Conservation (phyloP, 208 protist genomes). For the Trichomonas tenax region DNA sequence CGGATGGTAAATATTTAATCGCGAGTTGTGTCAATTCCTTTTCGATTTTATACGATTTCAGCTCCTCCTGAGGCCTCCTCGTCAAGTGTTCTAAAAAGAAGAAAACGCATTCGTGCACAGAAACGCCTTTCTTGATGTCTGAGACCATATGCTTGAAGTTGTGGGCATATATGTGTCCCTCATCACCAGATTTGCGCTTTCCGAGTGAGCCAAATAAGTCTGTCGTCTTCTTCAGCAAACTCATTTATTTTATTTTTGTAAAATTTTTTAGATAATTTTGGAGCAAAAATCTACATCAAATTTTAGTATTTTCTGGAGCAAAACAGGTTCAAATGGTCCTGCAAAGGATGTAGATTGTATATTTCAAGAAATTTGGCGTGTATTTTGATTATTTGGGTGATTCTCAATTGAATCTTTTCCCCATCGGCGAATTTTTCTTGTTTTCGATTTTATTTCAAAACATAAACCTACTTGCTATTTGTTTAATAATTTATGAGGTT, state of each 20-base stretch:
- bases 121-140: background rate
- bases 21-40: background rate
- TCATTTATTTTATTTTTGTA: background rate
- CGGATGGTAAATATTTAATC: background rate
- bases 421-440: too few species aligned
- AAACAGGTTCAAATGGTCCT: too few species aligned
- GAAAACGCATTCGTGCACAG: background rate
- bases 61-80: background rate
- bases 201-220: background rate
- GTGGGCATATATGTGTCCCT: background rate
- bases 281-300: too few species aligned
- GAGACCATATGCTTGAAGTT: background rate
- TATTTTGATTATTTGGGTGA: too few species aligned
- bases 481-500: too few species aligned
- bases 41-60: background rate
- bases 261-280: too few species aligned
- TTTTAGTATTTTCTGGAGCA: too few species aligned
- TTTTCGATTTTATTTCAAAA: too few species aligned
- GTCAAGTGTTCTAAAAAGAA: background rate
- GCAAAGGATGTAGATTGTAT: too few species aligned
- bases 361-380: too few species aligned
- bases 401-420: too few species aligned
- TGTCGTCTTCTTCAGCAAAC: background rate
- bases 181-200: background rate
- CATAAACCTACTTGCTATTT: too few species aligned